Conservation (phyloP, 331 rosid genomes). For the Dryas integrifolia region DNA sequence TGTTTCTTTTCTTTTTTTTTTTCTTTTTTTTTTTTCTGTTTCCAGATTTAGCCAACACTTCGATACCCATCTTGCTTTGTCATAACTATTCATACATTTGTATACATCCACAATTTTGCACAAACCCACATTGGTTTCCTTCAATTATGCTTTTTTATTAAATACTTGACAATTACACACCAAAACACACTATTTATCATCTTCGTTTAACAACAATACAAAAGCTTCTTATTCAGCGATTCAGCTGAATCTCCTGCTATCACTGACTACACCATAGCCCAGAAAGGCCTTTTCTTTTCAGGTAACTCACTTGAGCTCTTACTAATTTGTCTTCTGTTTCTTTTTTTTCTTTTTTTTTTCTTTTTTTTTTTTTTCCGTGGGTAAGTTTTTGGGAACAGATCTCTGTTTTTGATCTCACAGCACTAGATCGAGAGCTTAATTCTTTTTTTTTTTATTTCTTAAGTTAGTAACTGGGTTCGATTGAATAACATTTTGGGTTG, state of each 20-base stretch:
- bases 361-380: neutral
- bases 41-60: conserved; percentile 38
- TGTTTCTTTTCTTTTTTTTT: conserved; percentile 39
- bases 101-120: neutral
- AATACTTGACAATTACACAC: neutral
- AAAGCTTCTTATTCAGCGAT: conserved; percentile 32
- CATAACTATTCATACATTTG: neutral
- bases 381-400: conserved; percentile 26
- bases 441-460: conserved; percentile 3
- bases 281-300: conserved; percentile 2
- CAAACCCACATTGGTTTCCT: neutral
- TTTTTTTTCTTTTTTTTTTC: conserved; percentile 12
- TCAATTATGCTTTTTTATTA: neutral
- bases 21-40: conserved; percentile 31
- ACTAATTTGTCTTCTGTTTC: conserved; percentile 15
- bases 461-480: neutral
- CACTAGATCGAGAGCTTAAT: conserved; percentile 34
- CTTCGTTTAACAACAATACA: conserved; percentile 11
- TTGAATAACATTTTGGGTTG: conserved; percentile 27
- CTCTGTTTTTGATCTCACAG: conserved; percentile 34
- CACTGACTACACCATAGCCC: neutral
- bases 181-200: neutral
- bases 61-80: conserved; percentile 5
- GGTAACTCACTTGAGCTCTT: conserved; percentile 35
- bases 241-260: conserved; percentile 50